Base-by-base conservation (phyloP, 148 eudicot species). In the Tetragonia tetragonoides region DNA sequence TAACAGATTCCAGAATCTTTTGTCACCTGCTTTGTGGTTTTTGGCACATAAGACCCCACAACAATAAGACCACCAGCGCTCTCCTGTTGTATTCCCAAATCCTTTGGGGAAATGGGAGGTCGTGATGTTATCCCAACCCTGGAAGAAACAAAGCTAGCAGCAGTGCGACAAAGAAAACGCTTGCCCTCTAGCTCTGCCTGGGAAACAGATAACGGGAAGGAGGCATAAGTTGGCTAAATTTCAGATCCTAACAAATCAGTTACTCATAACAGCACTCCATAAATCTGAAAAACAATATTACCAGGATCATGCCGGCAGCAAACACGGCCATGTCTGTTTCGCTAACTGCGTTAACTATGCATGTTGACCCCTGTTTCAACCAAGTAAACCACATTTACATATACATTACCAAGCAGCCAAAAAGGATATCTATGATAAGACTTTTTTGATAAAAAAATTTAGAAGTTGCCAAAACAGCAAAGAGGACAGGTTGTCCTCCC, bases 1-100 rank as follows among this genome's bases (percentile, higher is more conserved):
- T 37, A 23, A 38, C 34, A 68, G 60, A 4, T 9, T 47, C 8
- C 10, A 69, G 60, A 40, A 34, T 8, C 21, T 24, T 16, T 11
- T 10, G 57, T 41, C 78, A 95, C 99, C 97, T 96, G 98, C 76
- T 89, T 96, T 68, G 98, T 96, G 59, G 99, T 96, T 85, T 96
- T 96, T 28, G 99, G 98, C 77, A 96, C 99, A 87, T 96, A 91
- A 70, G 99, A 96, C 75, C 99, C 99, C 67, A 96, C 98, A 84
- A 96, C 87, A 60, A 96, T 87, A 23, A 96, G 97, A 77, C 97
- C 99, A 68, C 99, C 99, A 85, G 78, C 78, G 73, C 78, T 88
- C 77, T 85, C 90, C 80, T 82, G 86, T 78, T 78, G 75, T 44
- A 89, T 70, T 67, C 92, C 94, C 57, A 96, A 83, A 85, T 90